phyloP scores from a whole-genome alignment of 495 filamentous ascomycete species.

The Elasticomyces elasticus region DNA sequence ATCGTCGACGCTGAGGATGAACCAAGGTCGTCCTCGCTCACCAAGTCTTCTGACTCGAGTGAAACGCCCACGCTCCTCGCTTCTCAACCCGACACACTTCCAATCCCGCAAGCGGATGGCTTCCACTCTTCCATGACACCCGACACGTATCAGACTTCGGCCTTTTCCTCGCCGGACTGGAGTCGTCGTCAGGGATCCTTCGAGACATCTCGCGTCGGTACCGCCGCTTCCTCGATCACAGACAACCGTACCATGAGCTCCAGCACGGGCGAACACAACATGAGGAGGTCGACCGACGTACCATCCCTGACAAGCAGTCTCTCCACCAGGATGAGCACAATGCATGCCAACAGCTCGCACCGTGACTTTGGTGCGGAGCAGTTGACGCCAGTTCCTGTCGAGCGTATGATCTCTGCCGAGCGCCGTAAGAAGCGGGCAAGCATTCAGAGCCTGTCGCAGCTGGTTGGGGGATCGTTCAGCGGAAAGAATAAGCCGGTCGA shows the following conservation, averaged over 20 bases:
- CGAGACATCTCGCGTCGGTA: conserved; percentile 59
- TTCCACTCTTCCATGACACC: conserved; percentile 28
- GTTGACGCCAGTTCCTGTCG: not conserved
- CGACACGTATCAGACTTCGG: conserved; percentile 28
- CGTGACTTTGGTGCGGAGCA: conserved; percentile 17
- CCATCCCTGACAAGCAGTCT: conserved; percentile 79
- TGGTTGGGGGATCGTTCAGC: conserved; percentile 67
- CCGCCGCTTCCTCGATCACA: conserved; percentile 58
- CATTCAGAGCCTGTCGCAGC: conserved; percentile 72
- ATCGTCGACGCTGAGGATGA: conserved; percentile 35
- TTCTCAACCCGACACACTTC: conserved; percentile 1
- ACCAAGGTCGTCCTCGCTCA: conserved; percentile 34
- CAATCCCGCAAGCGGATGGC: not conserved
- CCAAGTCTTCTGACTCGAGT: conserved; percentile 45
- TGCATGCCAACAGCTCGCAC: conserved; percentile 26
- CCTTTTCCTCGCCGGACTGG: conserved; percentile 43
- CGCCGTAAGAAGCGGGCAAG: conserved; percentile 70
- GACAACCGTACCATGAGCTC: conserved; percentile 57
- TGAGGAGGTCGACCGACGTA: conserved; percentile 70
- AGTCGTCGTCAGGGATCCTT: conserved; percentile 35
- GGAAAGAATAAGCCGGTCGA: conserved; percentile 75
- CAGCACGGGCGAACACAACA: conserved; percentile 51
- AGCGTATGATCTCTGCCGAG: conserved; percentile 6
- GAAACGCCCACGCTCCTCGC: conserved; percentile 38
- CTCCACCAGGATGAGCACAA: conserved; percentile 68